These are phyloP conservation scores for Phytopythium chamaehyphon DNA, from an alignment of 352 stramenopile genomes.

Conservation along the genomic window DNA sequence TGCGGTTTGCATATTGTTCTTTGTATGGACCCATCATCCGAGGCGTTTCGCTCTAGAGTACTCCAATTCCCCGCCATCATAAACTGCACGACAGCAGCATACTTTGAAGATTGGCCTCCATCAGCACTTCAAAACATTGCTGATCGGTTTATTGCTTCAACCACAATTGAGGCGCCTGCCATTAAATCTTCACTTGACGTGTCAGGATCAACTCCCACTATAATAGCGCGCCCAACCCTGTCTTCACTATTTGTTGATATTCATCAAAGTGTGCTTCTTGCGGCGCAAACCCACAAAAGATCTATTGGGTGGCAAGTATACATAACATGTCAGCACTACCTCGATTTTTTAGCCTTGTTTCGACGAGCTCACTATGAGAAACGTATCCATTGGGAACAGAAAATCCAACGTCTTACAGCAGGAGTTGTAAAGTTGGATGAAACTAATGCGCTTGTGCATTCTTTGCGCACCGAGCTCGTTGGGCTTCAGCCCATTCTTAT, in stretches of 20 bases:
- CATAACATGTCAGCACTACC: slow-evolving; percentile 83
- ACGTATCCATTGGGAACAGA: slow-evolving; percentile 28
- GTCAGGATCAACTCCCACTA: not conserved
- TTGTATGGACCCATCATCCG: slow-evolving; percentile 81
- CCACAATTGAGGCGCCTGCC: slow-evolving; percentile 8
- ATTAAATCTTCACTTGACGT: not conserved
- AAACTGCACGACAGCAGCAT: slow-evolving; percentile 93
- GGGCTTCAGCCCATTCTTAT: slow-evolving; percentile 73
- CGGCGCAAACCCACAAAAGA: slow-evolving; percentile 28
- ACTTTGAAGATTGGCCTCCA: slow-evolving; percentile 91
- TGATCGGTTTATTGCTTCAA: slow-evolving; percentile 36
- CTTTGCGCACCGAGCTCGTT: slow-evolving; percentile 75
- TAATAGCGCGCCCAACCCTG: slow-evolving; percentile 16
- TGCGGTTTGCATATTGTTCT: slow-evolving; percentile 90
- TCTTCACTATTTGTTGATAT: slow-evolving; percentile 47
- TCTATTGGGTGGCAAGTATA: slow-evolving; percentile 39
- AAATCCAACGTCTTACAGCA: slow-evolving; percentile 48
- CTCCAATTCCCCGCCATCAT: slow-evolving; percentile 91
- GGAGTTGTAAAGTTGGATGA: slow-evolving; percentile 74
- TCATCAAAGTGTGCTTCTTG: slow-evolving; percentile 29
- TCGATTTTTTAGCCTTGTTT: slow-evolving; percentile 89
- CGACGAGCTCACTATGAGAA: slow-evolving; percentile 68
- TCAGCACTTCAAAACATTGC: slow-evolving; percentile 83
- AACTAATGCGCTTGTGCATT: slow-evolving; percentile 58
- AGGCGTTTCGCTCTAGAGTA: slow-evolving; percentile 79